Conservation (phyloP, 192 early-diverging fungal genomes). For the Rhizoclosmatium sp. region DNA sequence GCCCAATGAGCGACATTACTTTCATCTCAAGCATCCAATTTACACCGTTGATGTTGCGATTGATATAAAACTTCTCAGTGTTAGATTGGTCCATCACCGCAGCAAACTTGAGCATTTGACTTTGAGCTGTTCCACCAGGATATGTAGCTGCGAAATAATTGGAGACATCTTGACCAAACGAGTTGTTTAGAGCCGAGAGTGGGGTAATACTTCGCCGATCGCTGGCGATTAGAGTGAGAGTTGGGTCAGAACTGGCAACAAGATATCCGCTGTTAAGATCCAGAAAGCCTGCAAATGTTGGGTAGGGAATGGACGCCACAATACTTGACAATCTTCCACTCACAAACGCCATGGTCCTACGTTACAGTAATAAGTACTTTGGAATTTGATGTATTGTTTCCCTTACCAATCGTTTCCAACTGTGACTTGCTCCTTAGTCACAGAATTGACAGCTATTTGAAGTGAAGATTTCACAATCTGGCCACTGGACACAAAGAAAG, state of each 20-base stretch:
- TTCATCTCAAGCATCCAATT: background rate
- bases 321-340: background rate
- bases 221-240: background rate
- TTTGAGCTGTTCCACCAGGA: background rate
- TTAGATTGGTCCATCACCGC: background rate
- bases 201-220: background rate
- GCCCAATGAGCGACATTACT: background rate
- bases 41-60: background rate
- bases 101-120: background rate
- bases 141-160: background rate
- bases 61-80: background rate
- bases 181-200: background rate
- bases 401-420: conserved; percentile 22
- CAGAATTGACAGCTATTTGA: background rate
- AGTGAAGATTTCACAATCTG: background rate
- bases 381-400: too few relatives aligned
- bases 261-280: background rate
- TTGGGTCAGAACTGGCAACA: background rate
- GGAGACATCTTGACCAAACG: background rate
- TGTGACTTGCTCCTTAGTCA: background rate
- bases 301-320: background rate
- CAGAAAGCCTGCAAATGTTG: background rate
- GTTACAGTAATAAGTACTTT: too few relatives aligned
- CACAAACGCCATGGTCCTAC: background rate
- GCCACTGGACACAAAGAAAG: background rate